Percentiles rank a stretch among this genome's conserved stretches.
phyloP scores from a whole-genome alignment of 495 filamentous ascomycete species.

The Collariella sp. region DNA sequence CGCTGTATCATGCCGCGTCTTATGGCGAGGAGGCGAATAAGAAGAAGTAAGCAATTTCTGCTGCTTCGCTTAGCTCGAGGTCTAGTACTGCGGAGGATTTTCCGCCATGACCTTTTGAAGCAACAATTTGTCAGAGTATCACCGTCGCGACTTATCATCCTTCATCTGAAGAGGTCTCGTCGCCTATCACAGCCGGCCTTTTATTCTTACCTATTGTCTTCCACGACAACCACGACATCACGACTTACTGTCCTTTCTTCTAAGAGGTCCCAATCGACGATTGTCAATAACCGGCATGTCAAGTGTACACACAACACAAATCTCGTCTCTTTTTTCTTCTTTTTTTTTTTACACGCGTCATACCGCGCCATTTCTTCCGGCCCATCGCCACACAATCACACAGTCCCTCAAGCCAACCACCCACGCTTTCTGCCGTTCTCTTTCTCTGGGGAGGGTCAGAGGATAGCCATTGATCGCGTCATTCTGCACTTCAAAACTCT shows the following conservation, averaged over 20 bases:
- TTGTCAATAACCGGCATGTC: background rate
- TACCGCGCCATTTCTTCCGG: background rate
- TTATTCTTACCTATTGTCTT: background rate
- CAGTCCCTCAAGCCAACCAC: background rate
- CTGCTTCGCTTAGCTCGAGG: background rate
- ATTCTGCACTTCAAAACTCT: background rate
- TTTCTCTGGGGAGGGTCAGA: background rate
- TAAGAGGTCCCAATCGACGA: conserved; percentile 1
- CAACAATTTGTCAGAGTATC: background rate
- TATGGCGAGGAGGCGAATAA: background rate
- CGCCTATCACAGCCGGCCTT: background rate
- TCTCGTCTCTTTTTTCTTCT: background rate
- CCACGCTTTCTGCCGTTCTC: background rate
- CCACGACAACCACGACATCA: background rate
- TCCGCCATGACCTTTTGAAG: background rate
- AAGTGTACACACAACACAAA: background rate
- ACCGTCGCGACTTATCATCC: background rate
- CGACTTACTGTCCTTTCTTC: background rate
- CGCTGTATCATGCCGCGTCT: conserved; percentile 5
- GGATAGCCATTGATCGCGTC: background rate
- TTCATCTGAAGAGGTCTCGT: background rate
- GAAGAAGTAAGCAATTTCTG: background rate
- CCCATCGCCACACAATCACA: background rate
- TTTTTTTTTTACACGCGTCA: background rate
- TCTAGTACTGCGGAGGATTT: background rate